phyloP scores from a whole-genome alignment of 805 yeast genomes.

The Candida multigemmis region DNA sequence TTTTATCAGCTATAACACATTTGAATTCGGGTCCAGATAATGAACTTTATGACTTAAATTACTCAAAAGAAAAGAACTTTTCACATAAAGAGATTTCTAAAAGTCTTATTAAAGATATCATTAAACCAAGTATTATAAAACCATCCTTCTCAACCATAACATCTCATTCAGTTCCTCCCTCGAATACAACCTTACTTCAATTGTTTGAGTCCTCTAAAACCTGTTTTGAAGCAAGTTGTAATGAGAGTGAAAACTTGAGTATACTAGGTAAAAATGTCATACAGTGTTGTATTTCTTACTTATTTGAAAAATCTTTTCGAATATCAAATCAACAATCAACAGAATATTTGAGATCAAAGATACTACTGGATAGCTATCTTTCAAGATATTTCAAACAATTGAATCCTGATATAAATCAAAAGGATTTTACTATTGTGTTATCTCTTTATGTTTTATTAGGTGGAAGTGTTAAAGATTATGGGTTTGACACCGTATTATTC shows the following conservation, averaged over 20 bases:
- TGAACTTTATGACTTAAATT: conserved; percentile 23
- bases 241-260: conserved; percentile 37
- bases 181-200: conserved; percentile 3
- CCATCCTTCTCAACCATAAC: no score
- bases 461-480: conserved; percentile 68
- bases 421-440: conserved; percentile 44
- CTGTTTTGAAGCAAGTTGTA: conserved; percentile 39
- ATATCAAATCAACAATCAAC: conserved; percentile 46
- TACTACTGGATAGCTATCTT: conserved; percentile 32
- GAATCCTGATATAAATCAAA: conserved; percentile 28
- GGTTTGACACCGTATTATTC: conserved; percentile 60
- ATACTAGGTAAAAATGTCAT: conserved; percentile 51
- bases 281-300: conserved; percentile 45
- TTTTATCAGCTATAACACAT: conserved; percentile 1
- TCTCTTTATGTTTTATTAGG: conserved; percentile 56
- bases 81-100: conserved; percentile 25
- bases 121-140: conserved; percentile 29
- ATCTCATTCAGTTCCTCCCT: background rate
- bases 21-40: no score
- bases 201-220: conserved; percentile 51
- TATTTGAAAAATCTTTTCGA: conserved; percentile 55
- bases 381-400: conserved; percentile 38
- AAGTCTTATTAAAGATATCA: conserved; percentile 36
- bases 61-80: conserved; percentile 16
- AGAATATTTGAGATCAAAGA: conserved; percentile 38